These are phyloP conservation scores for Bauhinia variegata DNA, from an alignment of 306 rosid species.

Conservation along the genomic window DNA sequence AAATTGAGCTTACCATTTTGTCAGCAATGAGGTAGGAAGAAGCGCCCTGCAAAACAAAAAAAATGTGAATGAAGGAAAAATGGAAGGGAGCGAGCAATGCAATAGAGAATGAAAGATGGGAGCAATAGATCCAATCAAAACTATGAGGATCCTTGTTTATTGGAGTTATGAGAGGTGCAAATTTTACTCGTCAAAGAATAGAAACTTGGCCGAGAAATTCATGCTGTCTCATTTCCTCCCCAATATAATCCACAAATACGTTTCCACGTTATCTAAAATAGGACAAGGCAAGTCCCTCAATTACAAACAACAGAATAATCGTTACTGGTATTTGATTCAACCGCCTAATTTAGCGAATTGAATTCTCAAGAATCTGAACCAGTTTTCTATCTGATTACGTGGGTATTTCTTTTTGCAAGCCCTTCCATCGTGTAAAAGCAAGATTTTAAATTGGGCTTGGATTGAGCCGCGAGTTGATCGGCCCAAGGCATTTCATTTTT, in stretches of 20 bases:
- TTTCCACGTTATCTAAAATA: constrained; percentile 40
- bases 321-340: no score
- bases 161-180: constrained; percentile 58
- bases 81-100: no score
- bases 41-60: constrained; percentile 62
- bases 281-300: constrained; percentile 20
- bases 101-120: constrained; percentile 49
- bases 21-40: constrained; percentile 58
- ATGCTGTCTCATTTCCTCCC: constrained; percentile 34
- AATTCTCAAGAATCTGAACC: no score
- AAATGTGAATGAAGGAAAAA: constrained; percentile 47
- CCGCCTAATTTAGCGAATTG: no score
- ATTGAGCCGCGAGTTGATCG: no score
- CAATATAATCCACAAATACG: constrained; percentile 39
- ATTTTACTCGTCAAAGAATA: constrained; percentile 49
- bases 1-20: constrained; percentile 77
- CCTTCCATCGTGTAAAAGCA: no score
- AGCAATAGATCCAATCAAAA: constrained; percentile 44
- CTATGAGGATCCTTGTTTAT: constrained; percentile 58
- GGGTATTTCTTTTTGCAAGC: no score
- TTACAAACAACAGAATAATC: constrained; percentile 17
- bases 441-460: no score
- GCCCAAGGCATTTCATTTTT: no score
- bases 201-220: constrained; percentile 37
- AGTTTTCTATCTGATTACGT: no score